phyloP scores from a whole-genome alignment of 805 yeast genomes.

The Teunomyces gatunensis region DNA sequence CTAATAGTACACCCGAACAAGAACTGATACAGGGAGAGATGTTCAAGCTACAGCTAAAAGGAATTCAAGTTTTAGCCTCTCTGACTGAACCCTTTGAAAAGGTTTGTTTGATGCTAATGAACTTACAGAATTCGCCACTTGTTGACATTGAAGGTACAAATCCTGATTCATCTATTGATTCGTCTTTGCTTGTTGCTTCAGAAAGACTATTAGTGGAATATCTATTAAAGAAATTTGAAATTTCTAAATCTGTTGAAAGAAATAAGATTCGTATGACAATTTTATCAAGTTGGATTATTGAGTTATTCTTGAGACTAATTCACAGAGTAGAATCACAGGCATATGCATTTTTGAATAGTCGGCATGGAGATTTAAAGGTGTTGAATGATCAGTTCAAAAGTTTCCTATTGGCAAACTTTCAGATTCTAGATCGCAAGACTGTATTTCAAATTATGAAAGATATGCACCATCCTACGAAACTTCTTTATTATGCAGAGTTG shows the following conservation, averaged over 20 bases:
- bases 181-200: constrained; percentile 10
- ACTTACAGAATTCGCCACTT: constrained; percentile 7
- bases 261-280: constrained; percentile 39
- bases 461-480: constrained; percentile 62
- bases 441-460: constrained; percentile 68
- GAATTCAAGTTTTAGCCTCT: constrained; percentile 48
- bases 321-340: constrained; percentile 39
- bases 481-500: constrained; percentile 65
- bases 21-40: constrained; percentile 7
- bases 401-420: constrained; percentile 51
- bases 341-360: background rate
- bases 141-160: background rate
- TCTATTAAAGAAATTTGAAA: constrained; percentile 27
- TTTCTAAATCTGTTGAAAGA: constrained; percentile 21
- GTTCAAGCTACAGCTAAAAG: constrained; percentile 37
- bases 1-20: background rate
- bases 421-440: constrained; percentile 59
- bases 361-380: background rate
- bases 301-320: constrained; percentile 49
- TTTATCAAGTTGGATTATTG: constrained; percentile 65
- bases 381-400: constrained; percentile 27
- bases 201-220: constrained; percentile 33
- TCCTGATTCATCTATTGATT: background rate
- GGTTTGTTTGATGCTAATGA: constrained; percentile 52
- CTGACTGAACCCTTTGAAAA: constrained; percentile 69